A percentile compares a stretch with the other conserved stretches of the same genome.
These are phyloP conservation scores for Kodamaea kakaduensis DNA, from an alignment of 805 yeast genomes.

Conservation along the genomic window DNA sequence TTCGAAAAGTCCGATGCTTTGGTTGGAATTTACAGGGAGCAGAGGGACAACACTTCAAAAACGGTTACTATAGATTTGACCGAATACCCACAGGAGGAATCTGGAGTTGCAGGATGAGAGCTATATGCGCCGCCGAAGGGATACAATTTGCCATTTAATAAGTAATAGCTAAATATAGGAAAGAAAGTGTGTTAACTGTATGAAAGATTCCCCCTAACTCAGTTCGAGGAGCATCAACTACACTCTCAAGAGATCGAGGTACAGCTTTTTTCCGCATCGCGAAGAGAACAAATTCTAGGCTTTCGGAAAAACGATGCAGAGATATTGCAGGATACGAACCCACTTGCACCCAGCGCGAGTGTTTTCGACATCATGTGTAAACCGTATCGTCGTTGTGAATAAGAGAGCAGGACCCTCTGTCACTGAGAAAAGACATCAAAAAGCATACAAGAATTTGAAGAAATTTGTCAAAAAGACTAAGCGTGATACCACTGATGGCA, in stretches of 20 bases:
- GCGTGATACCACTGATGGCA: constrained; percentile 28
- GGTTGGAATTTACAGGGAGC: constrained; percentile 90
- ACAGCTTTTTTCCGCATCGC: not conserved
- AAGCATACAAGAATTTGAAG: constrained; percentile 9
- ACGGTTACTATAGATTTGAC: constrained; percentile 72
- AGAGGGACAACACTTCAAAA: constrained; percentile 63
- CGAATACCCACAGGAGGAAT: constrained; percentile 44
- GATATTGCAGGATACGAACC: not conserved
- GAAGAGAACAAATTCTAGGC: not conserved
- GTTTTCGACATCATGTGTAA: not conserved
- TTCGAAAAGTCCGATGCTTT: constrained; percentile 87
- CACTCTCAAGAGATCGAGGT: too few species aligned
- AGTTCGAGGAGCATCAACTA: too few species aligned
- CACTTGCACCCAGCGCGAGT: not conserved
- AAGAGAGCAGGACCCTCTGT: constrained; percentile 3
- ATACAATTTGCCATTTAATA: too few species aligned
- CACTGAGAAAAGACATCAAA: not conserved
- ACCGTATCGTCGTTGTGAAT: constrained; percentile 4
- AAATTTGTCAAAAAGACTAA: constrained; percentile 21
- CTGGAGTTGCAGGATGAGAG: not conserved
- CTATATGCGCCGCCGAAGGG: too few species aligned
- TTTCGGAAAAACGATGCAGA: constrained; percentile 1
- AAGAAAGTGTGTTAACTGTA: too few species aligned
- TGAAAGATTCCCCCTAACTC: too few species aligned
- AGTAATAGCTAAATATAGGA: too few species aligned